Conservation (phyloP, 2,329 filamentous ascomycete species). For the Cladosporium sp. region DNA sequence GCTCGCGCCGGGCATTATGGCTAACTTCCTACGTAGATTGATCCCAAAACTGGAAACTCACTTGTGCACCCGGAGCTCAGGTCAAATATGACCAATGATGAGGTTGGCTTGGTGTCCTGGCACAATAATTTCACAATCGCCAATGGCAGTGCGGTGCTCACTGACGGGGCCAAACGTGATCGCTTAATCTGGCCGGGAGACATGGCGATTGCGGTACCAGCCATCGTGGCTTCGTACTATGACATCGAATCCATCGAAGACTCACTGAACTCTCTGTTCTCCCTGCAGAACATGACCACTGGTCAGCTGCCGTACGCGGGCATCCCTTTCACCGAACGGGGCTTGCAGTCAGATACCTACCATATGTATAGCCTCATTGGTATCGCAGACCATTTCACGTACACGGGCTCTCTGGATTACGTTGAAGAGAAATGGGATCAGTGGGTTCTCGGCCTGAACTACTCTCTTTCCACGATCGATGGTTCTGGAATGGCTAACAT, state of each 20-base stretch:
- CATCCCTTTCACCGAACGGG: slow-evolving; percentile 21
- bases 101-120: slow-evolving; percentile 24
- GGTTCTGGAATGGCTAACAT: slow-evolving; percentile 42
- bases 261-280: slow-evolving; percentile 27
- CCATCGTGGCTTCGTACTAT: slow-evolving; percentile 47
- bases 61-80: slow-evolving; percentile 9
- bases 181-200: slow-evolving; percentile 44
- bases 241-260: slow-evolving; percentile 34
- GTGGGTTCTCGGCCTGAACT: slow-evolving; percentile 42
- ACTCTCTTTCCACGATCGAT: slow-evolving; percentile 24
- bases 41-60: slow-evolving; percentile 11
- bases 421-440: slow-evolving; percentile 39
- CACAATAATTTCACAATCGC: slow-evolving; percentile 34
- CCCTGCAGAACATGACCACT: slow-evolving; percentile 22
- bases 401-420: slow-evolving; percentile 38
- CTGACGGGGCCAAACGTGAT: slow-evolving; percentile 39
- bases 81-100: slow-evolving; percentile 15
- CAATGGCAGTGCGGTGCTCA: slow-evolving; percentile 31
- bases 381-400: slow-evolving; percentile 40
- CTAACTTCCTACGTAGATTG: background rate
- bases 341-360: slow-evolving; percentile 47
- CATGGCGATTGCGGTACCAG: slow-evolving; percentile 48
- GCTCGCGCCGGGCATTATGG: background rate
- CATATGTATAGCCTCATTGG: slow-evolving; percentile 49
- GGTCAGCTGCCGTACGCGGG: slow-evolving; percentile 29